Evolutionary conservation across 371 early-diverging fungal genomes (phyloP), one percentile per base, ranked within the genome.

Genomic region (Mortierella sp.): DNA sequence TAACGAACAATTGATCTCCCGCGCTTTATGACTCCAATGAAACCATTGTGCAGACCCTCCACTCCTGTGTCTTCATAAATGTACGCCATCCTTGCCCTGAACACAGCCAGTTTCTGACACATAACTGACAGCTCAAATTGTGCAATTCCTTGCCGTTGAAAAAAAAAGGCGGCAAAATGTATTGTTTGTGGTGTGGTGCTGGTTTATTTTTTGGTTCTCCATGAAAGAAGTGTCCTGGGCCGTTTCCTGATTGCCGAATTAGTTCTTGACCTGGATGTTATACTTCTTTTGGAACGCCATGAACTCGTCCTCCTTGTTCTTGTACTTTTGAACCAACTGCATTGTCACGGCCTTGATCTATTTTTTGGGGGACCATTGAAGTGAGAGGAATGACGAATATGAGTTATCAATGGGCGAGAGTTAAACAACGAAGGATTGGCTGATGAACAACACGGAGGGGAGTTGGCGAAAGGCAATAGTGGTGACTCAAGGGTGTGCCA

Each of bases 221-320:
- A 45, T 19, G 65, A 31, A 16, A 38, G 42, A 8, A n/a, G n/a
- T 4, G 50, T n/a, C 74, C 57, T 13, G 45, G 11, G n/a, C 34
- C 38, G 42, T 58, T 31, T n/a, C 28, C 28, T 28, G 63, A 24
- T 28, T 55, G 54, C 14, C 52, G 44, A 47, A 19, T 77, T 86
- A 92, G 80, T 92, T 90, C 78, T 90, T 92, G 58, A 95, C 91
- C 79, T 95, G 95, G 76, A 96, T 95, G 74, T 95, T 94, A 88
- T 95, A 89, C 81, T 95, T 93, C 82, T 95, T 94, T 88, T 97
- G 97, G 82, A 95, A 98, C 42, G 94, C 95, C 74, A 91, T 84
- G 82, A 97, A 94, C 80, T 97, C 97, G 70, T 96, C 94, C 81
- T 98, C 99, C 89, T 96, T 97, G 73, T 93, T 91, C 89, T 97